These are phyloP conservation scores for Calendula officinalis DNA, from an alignment of 129 eudicot species.

Conservation along the genomic window DNA sequence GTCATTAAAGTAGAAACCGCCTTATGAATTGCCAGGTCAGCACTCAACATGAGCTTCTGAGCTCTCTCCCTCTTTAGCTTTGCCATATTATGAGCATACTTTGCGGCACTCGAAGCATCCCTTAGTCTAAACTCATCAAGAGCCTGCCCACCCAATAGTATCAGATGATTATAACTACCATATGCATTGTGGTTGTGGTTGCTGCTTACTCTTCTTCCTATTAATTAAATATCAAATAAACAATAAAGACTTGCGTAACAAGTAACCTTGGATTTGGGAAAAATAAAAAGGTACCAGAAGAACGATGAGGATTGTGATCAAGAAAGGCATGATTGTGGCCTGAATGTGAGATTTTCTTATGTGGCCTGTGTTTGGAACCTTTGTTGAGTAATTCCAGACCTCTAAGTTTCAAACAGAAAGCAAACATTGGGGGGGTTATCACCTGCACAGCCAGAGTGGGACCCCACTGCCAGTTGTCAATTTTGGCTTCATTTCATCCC, in stretches of 20 bases:
- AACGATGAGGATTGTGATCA: conserved; percentile 56
- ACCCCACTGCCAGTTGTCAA: conserved; percentile 40
- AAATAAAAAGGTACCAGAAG: conserved; percentile 40
- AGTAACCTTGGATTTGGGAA: neutral
- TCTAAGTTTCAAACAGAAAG: conserved; percentile 82
- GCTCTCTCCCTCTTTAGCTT: conserved; percentile 30
- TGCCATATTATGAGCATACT: conserved; percentile 64
- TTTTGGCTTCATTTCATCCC: conserved; percentile 60
- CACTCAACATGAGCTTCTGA: conserved; percentile 67
- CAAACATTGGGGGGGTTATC: conserved; percentile 91
- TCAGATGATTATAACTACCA: too few relatives aligned
- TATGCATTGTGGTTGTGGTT: conserved; percentile 7
- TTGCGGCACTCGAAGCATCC: conserved; percentile 78
- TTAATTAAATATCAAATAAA: neutral
- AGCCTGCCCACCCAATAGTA: conserved; percentile 51
- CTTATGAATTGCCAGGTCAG: conserved; percentile 50
- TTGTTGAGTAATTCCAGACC: conserved; percentile 75
- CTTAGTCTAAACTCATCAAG: conserved; percentile 76
- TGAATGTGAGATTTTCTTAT: conserved; percentile 59
- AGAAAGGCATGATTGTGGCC: conserved; percentile 46
- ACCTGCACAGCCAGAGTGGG: conserved; percentile 42
- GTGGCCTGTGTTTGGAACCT: conserved; percentile 89
- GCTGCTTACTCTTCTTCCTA: conserved; percentile 56
- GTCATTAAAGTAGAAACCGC: conserved; percentile 73
- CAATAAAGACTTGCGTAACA: neutral